These are phyloP conservation scores for Plasmodium blacklocki DNA, from an alignment of 169 alveolate species.

Conservation along the genomic window DNA sequence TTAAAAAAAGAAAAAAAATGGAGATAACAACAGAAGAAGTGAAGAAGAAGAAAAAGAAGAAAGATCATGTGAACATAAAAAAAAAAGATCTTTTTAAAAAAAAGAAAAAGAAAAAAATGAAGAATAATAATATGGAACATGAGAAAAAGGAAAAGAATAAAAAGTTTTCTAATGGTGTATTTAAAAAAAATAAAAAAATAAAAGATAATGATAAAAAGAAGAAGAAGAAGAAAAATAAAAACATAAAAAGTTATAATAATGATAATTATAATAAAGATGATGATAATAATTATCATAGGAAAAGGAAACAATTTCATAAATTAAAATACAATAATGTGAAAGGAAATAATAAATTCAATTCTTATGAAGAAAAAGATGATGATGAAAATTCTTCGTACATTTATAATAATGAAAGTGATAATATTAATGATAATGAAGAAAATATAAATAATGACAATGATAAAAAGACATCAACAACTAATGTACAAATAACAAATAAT, in stretches of 20 bases:
- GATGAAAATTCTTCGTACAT: no score
- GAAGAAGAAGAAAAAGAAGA: no score
- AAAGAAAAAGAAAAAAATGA: no score
- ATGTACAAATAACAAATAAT: neutral
- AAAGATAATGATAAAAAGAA: neutral
- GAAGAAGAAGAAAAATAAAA: neutral
- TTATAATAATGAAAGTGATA: no score
- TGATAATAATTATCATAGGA: neutral
- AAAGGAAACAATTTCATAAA: no score
- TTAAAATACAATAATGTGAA: neutral
- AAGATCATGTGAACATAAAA: no score
- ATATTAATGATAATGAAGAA: neutral
- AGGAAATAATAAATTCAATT: neutral
- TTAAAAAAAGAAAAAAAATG: no score
- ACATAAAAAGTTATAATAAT: neutral
- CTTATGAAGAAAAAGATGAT: no score
- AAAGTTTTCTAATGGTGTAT: neutral
- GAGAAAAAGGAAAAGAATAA: neutral
- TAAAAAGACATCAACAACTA: neutral
- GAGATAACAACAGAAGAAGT: no score
- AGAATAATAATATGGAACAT: no score
- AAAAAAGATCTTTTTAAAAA: no score
- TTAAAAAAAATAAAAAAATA: neutral
- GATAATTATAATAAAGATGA: neutral
- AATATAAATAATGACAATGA: neutral